Percentiles rank a stretch among this genome's conserved stretches.
These are phyloP conservation scores for Catunica adiposa DNA, from an alignment of 2,329 filamentous ascomycete genomes.

Conservation along the genomic window DNA sequence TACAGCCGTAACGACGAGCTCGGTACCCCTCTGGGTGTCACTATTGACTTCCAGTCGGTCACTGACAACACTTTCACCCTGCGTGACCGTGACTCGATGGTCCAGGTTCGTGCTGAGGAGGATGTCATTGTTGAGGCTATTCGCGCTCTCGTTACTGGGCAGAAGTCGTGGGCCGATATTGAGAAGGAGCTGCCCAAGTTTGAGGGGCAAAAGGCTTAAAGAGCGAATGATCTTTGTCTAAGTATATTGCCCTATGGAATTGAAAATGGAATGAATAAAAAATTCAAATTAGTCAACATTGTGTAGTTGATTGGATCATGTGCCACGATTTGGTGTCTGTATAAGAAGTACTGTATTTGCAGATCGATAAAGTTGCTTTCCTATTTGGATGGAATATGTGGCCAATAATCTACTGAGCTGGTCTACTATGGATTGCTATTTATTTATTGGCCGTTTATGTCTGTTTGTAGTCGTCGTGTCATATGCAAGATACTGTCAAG, in stretches of 20 bases:
- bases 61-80: constrained; percentile 68
- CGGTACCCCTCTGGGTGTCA: constrained; percentile 75
- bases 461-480: too few relatives aligned
- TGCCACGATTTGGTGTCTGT: too few relatives aligned
- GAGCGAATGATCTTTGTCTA: not conserved
- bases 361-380: too few relatives aligned
- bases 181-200: constrained; percentile 68
- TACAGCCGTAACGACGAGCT: constrained; percentile 82
- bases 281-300: not conserved
- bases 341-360: too few relatives aligned
- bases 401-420: too few relatives aligned
- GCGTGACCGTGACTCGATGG: constrained; percentile 67
- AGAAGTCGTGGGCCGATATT: constrained; percentile 50
- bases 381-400: too few relatives aligned
- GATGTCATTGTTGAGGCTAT: constrained; percentile 58
- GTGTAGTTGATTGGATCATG: too few relatives aligned
- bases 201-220: constrained; percentile 47
- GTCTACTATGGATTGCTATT: too few relatives aligned
- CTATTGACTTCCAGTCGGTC: constrained; percentile 78
- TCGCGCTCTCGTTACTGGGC: constrained; percentile 25
- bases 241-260: not conserved
- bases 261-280: not conserved
- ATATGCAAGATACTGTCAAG: too few relatives aligned
- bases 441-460: too few relatives aligned
- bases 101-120: constrained; percentile 63